Conservation (phyloP, 257 asterid genomes). For the Fraxinus pennsylvanica region DNA sequence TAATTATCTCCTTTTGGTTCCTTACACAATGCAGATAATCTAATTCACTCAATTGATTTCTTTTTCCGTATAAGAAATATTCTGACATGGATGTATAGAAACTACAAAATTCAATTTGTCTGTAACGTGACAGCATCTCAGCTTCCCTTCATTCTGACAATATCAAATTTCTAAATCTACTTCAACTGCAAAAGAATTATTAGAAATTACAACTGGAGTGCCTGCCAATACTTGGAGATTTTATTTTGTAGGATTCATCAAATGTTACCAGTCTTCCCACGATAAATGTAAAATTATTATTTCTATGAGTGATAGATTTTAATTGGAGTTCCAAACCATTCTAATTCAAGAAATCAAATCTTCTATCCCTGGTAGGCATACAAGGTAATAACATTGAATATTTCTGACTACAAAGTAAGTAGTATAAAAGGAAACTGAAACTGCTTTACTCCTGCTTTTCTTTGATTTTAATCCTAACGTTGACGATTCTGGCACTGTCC, state of each 20-base stretch:
- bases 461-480: slow-evolving; percentile 7
- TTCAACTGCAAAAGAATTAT: not conserved
- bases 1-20: slow-evolving; percentile 18
- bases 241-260: slow-evolving; percentile 3
- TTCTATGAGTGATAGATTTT: not conserved
- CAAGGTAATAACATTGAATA: not conserved
- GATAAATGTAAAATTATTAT: not conserved
- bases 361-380: slow-evolving; percentile 5
- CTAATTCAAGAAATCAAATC: not conserved
- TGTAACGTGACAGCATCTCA: not conserved
- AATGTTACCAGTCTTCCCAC: not conserved
- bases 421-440: slow-evolving; percentile 7
- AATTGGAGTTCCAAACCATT: slow-evolving; percentile 2
- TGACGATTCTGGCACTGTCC: slow-evolving; percentile 18
- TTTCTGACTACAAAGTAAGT: slow-evolving; percentile 5
- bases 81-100: not conserved
- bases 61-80: not conserved
- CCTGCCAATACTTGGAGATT: slow-evolving; percentile 6
- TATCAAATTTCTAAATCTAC: not conserved
- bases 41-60: not conserved
- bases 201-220: not conserved
- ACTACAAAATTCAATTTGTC: not conserved
- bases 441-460: not conserved
- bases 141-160: not conserved
- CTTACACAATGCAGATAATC: not conserved